These are phyloP conservation scores for Trichoderma aggressivum DNA, from an alignment of 2,329 filamentous ascomycete species.

Conservation along the genomic window DNA sequence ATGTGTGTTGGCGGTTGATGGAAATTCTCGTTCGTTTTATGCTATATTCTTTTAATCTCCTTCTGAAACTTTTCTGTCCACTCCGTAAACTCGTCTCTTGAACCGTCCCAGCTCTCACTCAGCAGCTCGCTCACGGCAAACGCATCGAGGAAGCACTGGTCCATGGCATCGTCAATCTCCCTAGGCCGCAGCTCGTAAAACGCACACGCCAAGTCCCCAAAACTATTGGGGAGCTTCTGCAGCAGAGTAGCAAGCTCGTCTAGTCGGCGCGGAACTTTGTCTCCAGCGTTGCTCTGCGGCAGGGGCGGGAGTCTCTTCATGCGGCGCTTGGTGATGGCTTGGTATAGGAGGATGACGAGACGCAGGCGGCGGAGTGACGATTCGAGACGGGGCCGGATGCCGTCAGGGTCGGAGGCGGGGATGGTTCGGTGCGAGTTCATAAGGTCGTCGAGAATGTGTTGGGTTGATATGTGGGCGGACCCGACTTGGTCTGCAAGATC, in stretches of 20 bases:
- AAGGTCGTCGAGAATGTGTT: conserved; percentile 63
- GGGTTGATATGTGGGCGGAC: conserved; percentile 38
- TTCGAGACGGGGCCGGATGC: conserved; percentile 63
- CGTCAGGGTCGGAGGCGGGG: conserved; percentile 60
- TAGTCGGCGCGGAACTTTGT: conserved; percentile 40
- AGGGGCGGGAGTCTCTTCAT: conserved; percentile 56
- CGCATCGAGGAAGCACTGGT: conserved; percentile 58
- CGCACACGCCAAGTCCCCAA: conserved; percentile 66
- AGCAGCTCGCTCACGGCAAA: conserved; percentile 55
- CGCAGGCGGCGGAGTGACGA: conserved; percentile 62
- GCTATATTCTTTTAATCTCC: conserved; percentile 45
- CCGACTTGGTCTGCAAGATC: conserved; percentile 32
- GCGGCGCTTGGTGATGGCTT: conserved; percentile 66
- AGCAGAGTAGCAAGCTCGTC: conserved; percentile 58
- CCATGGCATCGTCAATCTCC: conserved; percentile 57
- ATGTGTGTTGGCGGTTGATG: background rate
- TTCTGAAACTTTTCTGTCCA: conserved; percentile 64
- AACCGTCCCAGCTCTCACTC: conserved; percentile 57
- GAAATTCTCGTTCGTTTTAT: background rate
- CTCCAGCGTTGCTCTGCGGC: conserved; percentile 31
- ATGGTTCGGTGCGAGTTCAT: conserved; percentile 62
- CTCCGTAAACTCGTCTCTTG: conserved; percentile 70
- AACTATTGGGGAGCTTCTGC: conserved; percentile 59
- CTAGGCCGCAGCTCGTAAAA: conserved; percentile 68
- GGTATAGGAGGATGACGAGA: conserved; percentile 65